Evolutionary conservation across 495 filamentous ascomycete genomes (phyloP).

Genomic region (Podospora didyma): DNA sequence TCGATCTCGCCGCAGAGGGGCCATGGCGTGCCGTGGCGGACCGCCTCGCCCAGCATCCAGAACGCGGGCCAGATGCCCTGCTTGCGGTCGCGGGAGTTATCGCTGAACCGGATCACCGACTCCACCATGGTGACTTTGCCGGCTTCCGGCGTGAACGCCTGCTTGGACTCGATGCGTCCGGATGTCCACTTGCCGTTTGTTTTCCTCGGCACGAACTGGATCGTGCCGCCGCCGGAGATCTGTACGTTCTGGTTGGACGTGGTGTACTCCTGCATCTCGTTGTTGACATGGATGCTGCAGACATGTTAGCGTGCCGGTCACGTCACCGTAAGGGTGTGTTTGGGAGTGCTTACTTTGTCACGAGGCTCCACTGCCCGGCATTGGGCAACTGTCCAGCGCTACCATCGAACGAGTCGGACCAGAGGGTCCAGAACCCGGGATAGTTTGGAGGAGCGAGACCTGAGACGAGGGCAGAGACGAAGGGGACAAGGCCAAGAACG

Average conservation of each 20-base stretch:
- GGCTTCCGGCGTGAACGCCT: slow-evolving; percentile 36
- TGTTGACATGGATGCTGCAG: slow-evolving; percentile 36
- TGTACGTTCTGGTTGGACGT: slow-evolving; percentile 40
- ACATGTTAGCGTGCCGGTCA: not conserved
- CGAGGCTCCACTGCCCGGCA: slow-evolving; percentile 33
- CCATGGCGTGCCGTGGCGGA: slow-evolving; percentile 47
- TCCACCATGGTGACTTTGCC: slow-evolving; percentile 39
- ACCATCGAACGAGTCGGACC: slow-evolving; percentile 26
- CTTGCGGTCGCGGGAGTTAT: slow-evolving; percentile 23
- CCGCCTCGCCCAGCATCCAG: slow-evolving; percentile 48
- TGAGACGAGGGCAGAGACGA: slow-evolving; percentile 22
- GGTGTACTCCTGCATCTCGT: slow-evolving; percentile 42
- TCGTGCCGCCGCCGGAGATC: slow-evolving; percentile 41
- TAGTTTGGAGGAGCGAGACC: slow-evolving; percentile 17
- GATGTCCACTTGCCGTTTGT: slow-evolving; percentile 44
- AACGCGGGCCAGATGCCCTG: slow-evolving; percentile 54
- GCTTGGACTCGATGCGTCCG: slow-evolving; percentile 43
- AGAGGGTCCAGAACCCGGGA: slow-evolving; percentile 23
- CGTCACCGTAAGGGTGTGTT: not conserved
- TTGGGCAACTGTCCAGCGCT: slow-evolving; percentile 16
- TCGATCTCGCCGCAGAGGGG: slow-evolving; percentile 49
- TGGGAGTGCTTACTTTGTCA: slow-evolving; percentile 23
- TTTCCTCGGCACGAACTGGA: slow-evolving; percentile 43
- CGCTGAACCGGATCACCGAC: slow-evolving; percentile 39
- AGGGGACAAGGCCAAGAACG: slow-evolving; percentile 10